Percentiles rank a stretch among this genome's conserved stretches.
phyloP scores from a whole-genome alignment of 129 eudicot genomes.

The Helianthus annuus region HanXRQr2.0-SUNRISE NC_035437.2:171898546-171899045 shows the following conservation, averaged over 20 bases:
- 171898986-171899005: no score
- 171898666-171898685: slow-evolving; percentile 6
- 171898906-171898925: no score
- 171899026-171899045: no score
- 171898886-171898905: background rate
- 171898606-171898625: slow-evolving; percentile 27
- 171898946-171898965: no score
- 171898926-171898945: no score
- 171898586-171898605: slow-evolving; percentile 18
- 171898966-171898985: no score
- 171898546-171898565: background rate
- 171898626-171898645: slow-evolving; percentile 12
- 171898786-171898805: slow-evolving; percentile 3
- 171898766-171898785: background rate
- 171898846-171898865: background rate
- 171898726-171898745: background rate
- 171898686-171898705: background rate
- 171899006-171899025: no score
- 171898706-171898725: background rate
- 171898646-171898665: slow-evolving; percentile 3
- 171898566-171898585: slow-evolving; percentile 24
- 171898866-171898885: background rate
- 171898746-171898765: background rate
- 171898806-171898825: background rate
- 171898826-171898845: background rate